Percentiles rank a stretch among this genome's conserved stretches.
Evolutionary conservation across 257 asterid genomes (phyloP).

Genomic region (Rubia yunnanensis): DNA sequence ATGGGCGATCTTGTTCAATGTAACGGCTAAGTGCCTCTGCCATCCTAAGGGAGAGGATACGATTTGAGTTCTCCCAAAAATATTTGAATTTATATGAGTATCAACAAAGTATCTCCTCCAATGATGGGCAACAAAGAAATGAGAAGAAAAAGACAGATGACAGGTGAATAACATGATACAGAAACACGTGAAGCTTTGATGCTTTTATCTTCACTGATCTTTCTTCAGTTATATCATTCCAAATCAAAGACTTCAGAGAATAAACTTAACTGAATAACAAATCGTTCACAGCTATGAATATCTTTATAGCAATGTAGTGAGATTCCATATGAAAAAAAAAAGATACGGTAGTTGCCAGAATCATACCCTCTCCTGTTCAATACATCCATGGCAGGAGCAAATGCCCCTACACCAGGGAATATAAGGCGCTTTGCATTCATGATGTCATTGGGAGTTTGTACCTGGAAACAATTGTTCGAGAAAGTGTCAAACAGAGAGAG

Average conservation of each 20-base stretch:
- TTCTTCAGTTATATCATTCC: slow-evolving; percentile 3
- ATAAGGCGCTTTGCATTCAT: slow-evolving; percentile 72
- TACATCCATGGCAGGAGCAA: slow-evolving; percentile 96
- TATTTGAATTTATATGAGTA: not conserved
- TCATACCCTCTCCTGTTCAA: slow-evolving; percentile 64
- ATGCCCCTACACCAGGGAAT: slow-evolving; percentile 98
- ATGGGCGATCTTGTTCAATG: slow-evolving; percentile 92
- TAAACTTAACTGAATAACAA: not conserved
- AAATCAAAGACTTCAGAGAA: not conserved
- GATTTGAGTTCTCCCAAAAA: slow-evolving; percentile 9
- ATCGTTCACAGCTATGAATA: not conserved
- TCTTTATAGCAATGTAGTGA: not conserved
- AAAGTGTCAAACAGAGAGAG: not conserved
- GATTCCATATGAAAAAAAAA: slow-evolving; percentile 2
- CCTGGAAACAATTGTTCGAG: slow-evolving; percentile 33
- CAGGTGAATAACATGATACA: not conserved
- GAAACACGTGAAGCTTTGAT: not conserved
- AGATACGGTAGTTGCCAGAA: not conserved
- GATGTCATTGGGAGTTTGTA: slow-evolving; percentile 74
- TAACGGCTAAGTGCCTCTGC: slow-evolving; percentile 75
- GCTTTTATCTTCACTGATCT: not conserved
- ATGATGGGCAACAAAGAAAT: not conserved
- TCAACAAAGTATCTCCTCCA: not conserved
- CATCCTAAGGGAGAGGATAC: slow-evolving; percentile 38
- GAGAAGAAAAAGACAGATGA: not conserved